A percentile compares a stretch with the other conserved stretches of the same genome.
Evolutionary conservation across 768 basidiomycete species (phyloP).

Genomic region (Astraeus odoratus): DNA sequence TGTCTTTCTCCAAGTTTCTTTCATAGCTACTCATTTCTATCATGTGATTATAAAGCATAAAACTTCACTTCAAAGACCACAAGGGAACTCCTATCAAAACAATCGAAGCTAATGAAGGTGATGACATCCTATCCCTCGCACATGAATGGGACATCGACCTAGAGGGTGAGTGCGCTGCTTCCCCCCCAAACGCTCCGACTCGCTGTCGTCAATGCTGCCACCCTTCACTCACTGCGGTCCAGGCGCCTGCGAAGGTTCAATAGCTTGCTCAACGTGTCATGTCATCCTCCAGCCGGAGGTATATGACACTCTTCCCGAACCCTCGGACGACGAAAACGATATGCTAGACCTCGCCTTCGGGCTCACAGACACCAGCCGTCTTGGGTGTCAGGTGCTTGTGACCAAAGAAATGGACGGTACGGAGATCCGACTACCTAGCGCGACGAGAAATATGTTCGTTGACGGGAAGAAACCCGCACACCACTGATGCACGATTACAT

Average conservation of each 20-base stretch:
- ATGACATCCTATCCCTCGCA: constrained; percentile 84
- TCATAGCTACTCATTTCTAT: background rate
- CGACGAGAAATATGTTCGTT: constrained; percentile 96
- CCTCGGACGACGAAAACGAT: constrained; percentile 96
- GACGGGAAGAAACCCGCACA: constrained; percentile 63
- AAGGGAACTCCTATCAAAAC: constrained; percentile 81
- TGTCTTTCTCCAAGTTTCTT: constrained; percentile 9
- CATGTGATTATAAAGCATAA: constrained; percentile 50
- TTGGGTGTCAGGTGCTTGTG: constrained; percentile 75
- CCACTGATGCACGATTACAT: constrained; percentile 23
- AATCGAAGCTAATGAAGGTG: constrained; percentile 89
- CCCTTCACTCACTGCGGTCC: constrained; percentile 1
- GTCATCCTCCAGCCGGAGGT: constrained; percentile 69
- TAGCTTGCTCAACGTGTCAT: constrained; percentile 98
- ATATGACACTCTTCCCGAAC: constrained; percentile 86
- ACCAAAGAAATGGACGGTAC: constrained; percentile 82
- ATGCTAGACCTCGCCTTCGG: constrained; percentile 99
- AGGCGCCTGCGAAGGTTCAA: constrained; percentile 96
- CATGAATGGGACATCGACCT: constrained; percentile 95
- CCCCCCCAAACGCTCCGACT: too few relatives aligned
- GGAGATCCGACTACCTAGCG: constrained; percentile 76
- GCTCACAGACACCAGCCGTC: constrained; percentile 83
- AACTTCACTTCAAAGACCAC: constrained; percentile 83
- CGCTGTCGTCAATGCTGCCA: background rate
- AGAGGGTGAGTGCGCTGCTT: constrained; percentile 58